These are phyloP conservation scores for Rostrohypoxylon terebratum DNA, from an alignment of 495 filamentous ascomycete species.

Conservation along the genomic window DNA sequence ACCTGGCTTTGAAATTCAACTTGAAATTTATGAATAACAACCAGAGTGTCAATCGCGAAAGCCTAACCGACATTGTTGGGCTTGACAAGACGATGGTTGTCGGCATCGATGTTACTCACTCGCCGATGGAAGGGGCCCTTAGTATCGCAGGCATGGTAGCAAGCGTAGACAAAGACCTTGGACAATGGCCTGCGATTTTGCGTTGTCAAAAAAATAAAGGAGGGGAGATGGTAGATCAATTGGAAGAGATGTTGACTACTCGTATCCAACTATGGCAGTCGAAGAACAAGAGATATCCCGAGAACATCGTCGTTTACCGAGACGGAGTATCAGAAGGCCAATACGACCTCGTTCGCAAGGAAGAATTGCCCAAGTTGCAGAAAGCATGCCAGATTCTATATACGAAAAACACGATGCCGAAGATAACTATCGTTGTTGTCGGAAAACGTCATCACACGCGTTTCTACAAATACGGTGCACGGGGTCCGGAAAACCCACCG, in stretches of 20 bases:
- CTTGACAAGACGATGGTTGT: conserved; percentile 74
- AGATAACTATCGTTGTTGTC: conserved; percentile 67
- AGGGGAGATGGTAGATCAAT: conserved; percentile 67
- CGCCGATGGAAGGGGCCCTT: conserved; percentile 65
- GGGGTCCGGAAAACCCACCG: conserved; percentile 59
- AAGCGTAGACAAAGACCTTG: conserved; percentile 64
- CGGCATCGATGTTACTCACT: conserved; percentile 83
- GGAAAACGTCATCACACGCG: conserved; percentile 85
- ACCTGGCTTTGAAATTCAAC: conserved; percentile 78
- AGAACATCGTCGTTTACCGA: conserved; percentile 79
- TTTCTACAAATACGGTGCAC: conserved; percentile 67
- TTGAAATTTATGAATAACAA: conserved; percentile 79
- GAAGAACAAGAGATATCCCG: conserved; percentile 61
- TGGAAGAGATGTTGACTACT: conserved; percentile 69
- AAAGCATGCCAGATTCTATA: conserved; percentile 67
- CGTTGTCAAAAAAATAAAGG: conserved; percentile 60
- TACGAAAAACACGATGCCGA: conserved; percentile 59
- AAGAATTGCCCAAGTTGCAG: conserved; percentile 68
- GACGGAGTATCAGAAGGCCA: conserved; percentile 86
- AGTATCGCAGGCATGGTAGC: conserved; percentile 77
- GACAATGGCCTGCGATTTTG: conserved; percentile 71
- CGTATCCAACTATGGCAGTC: conserved; percentile 66
- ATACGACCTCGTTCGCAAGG: conserved; percentile 65
- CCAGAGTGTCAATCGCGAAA: conserved; percentile 60
- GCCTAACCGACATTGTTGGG: conserved; percentile 58